Conservation (phyloP, 1,139 yeast species). For the Candida anutae region DNA sequence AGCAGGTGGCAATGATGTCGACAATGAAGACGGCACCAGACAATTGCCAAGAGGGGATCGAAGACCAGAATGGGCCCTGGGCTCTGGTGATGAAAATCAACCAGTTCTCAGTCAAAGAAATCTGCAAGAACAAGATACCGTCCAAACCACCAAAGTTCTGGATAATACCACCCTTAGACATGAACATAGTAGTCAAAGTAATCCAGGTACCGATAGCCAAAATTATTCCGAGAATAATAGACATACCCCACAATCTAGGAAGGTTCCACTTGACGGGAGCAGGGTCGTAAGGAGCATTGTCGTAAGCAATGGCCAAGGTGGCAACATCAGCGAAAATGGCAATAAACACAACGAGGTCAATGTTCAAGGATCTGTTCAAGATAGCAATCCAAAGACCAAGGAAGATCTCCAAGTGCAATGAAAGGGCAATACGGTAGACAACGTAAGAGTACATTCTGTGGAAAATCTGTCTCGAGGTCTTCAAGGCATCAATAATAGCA, state of each 20-base stretch:
- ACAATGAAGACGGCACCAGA: conserved; percentile 86
- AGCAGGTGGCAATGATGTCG: conserved; percentile 84
- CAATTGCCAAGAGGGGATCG: conserved; percentile 90
- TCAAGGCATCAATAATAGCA: conserved; percentile 89
- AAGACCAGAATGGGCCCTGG: conserved; percentile 93
- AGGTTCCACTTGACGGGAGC: conserved; percentile 98
- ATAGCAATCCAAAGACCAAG: conserved; percentile 93
- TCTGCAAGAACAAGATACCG: conserved; percentile 87
- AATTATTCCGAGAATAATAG: conserved; percentile 70
- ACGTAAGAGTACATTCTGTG: conserved; percentile 97
- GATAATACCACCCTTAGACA: conserved; percentile 76
- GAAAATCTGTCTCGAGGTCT: conserved; percentile 94
- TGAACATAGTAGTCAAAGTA: conserved; percentile 84
- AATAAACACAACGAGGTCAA: conserved; percentile 86
- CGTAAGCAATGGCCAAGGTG: conserved; percentile 90
- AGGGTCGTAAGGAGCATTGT: conserved; percentile 96
- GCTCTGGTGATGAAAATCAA: conserved; percentile 93
- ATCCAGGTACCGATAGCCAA: conserved; percentile 91
- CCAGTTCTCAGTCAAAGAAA: conserved; percentile 93
- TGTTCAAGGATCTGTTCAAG: conserved; percentile 73
- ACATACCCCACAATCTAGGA: conserved; percentile 97
- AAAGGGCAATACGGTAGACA: conserved; percentile 92
- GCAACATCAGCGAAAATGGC: conserved; percentile 96
- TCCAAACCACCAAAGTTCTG: conserved; percentile 92
- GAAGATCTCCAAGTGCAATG: conserved; percentile 87